Base-by-base conservation (phyloP, 2,329 filamentous ascomycete genomes). In the Zasmidium citrigriseum region DNA sequence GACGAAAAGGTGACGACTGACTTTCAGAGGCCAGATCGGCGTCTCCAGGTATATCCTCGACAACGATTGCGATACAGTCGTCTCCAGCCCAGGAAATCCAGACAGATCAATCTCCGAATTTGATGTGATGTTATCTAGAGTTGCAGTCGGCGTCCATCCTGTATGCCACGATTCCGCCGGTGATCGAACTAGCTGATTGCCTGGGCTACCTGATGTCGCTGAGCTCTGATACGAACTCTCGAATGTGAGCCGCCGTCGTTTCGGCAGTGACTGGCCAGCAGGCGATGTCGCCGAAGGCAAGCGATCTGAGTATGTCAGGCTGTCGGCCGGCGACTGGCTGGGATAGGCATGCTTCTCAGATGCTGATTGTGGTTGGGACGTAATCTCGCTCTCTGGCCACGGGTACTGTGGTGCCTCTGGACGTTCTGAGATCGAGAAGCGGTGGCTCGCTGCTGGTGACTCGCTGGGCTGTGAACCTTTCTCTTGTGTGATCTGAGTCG, bases 1-100 rank as follows among this genome's bases (percentile, higher is more conserved):
- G n/a, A n/a, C n/a, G n/a, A 41, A 41, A 4, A 41, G 7, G 14
- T 41, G 34, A 9, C 14, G 34, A 41, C 34, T 16, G 4, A 41
- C 34, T n/a, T 41, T 41, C 34, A 73, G 56, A 27, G 71, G 70
- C 70, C 70, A 72, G 4, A 67, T 54, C 9, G 69, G 67, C 1
- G 62, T 57, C 10, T 71, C 67, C 12, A 70, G 58, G 48, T 70
- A 71, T 21, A 71, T 67, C 2, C 62, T 52, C n/a, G 67, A 70
- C 3, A 66, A 52, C 5, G 66, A 63, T 4, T 63, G 52, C 11
- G 64, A 67, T 18, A 64, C 58, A 5, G 59, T 62, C 1, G 59
- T 63, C 44, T 67, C 63, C 11, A 68, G 53, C 16, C 59, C 57
- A 2, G 61, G 44, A 46, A 60, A 64, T 1, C 53, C 38, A 10